Conservation (phyloP, 1,284 basidiomycete genomes). For the Laetiporus sulphureus region DNA sequence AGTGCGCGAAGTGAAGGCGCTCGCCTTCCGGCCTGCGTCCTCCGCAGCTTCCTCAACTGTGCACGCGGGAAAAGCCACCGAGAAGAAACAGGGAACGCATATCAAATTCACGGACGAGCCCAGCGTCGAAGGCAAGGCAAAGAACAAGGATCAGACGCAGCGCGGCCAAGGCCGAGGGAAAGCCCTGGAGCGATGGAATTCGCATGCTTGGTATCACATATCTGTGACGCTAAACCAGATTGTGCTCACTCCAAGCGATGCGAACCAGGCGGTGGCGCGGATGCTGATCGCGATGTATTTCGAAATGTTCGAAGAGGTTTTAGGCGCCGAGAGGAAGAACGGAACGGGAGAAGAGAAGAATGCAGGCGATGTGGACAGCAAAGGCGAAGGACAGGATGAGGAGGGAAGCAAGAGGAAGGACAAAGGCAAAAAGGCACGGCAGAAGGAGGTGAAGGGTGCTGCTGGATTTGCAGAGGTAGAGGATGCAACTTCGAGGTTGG, state of each 20-base stretch:
- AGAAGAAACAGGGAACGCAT: constrained; percentile 10
- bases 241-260: constrained; percentile 59
- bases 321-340: constrained; percentile 43
- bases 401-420: constrained; percentile 19
- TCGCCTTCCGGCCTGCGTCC: constrained; percentile 61
- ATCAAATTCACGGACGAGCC: constrained; percentile 18
- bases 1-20: constrained; percentile 79
- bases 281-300: constrained; percentile 91
- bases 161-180: too few relatives aligned
- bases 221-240: constrained; percentile 94
- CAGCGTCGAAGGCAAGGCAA: constrained; percentile 20
- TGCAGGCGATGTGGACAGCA: constrained; percentile 23
- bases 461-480: constrained; percentile 70
- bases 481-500: constrained; percentile 76
- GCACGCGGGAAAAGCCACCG: constrained; percentile 1
- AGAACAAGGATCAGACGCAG: too few relatives aligned
- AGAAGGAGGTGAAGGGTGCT: constrained; percentile 43
- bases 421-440: constrained; percentile 29
- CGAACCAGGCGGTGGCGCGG: constrained; percentile 74
- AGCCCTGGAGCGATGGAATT: constrained; percentile 25
- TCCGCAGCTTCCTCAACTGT: constrained; percentile 29
- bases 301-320: constrained; percentile 87
- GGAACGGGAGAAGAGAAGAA: constrained; percentile 29
- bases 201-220: constrained; percentile 72
- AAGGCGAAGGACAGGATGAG: constrained; percentile 28